These are phyloP conservation scores for Radiomyces spectabilis DNA, from an alignment of 192 early-diverging fungal species.

Conservation along the genomic window DNA sequence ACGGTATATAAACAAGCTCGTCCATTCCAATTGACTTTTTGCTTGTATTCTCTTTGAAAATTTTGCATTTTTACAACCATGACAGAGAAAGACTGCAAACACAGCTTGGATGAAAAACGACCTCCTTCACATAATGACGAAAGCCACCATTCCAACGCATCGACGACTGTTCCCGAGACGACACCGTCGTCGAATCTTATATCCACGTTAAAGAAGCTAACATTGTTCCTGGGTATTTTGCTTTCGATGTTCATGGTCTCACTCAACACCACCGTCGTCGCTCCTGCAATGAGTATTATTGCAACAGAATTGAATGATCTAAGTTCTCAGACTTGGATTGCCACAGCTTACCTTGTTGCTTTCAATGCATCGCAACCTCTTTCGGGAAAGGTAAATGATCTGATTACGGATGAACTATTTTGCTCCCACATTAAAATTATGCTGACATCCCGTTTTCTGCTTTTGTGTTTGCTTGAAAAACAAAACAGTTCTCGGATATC, in stretches of 20 bases:
- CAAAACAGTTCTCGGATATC: constrained; percentile 28
- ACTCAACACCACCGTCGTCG: constrained; percentile 24
- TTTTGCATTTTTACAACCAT: too few relatives aligned
- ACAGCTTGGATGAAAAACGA: too few relatives aligned
- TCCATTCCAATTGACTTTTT: too few relatives aligned
- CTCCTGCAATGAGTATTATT: constrained; percentile 28
- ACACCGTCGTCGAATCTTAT: too few relatives aligned
- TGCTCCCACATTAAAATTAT: background rate
- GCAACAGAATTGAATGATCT: constrained; percentile 16
- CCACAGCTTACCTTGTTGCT: constrained; percentile 24
- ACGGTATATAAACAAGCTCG: too few relatives aligned
- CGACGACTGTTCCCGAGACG: too few relatives aligned
- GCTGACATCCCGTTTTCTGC: too few relatives aligned
- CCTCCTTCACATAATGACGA: too few relatives aligned
- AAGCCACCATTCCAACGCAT: too few relatives aligned
- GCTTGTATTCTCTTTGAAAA: too few relatives aligned
- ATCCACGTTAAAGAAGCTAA: background rate
- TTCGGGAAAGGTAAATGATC: constrained; percentile 11
- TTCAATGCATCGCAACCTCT: constrained; percentile 23
- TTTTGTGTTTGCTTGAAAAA: too few relatives aligned
- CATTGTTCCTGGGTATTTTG: constrained; percentile 4
- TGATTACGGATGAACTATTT: background rate
- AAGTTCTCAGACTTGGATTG: constrained; percentile 22
- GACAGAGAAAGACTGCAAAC: too few relatives aligned
- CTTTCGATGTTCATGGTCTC: constrained; percentile 27